Conservation (phyloP, 2,329 filamentous ascomycete genomes). For the Stromatinia cepivora region DNA sequence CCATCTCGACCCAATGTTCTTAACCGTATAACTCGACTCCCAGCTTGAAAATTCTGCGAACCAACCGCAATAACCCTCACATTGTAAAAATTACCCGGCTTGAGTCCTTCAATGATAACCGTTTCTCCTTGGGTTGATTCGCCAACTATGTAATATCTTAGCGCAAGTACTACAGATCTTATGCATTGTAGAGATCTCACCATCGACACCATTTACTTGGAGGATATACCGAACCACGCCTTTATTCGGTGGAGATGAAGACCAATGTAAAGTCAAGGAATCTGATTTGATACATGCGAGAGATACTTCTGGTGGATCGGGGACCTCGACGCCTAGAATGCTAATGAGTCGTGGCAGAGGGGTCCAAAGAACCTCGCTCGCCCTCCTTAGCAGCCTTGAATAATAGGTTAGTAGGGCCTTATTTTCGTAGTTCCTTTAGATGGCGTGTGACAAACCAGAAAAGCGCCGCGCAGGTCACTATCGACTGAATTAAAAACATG, state of each 20-base stretch:
- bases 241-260: conserved; percentile 63
- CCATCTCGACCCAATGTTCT: conserved; percentile 70
- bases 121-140: conserved; percentile 79
- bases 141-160: conserved; percentile 60
- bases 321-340: conserved; percentile 91
- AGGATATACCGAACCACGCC: conserved; percentile 80
- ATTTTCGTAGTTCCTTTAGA: too few species aligned
- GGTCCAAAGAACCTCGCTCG: conserved; percentile 85
- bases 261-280: conserved; percentile 89
- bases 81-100: conserved; percentile 87
- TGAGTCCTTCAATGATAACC: conserved; percentile 86
- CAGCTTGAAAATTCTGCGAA: conserved; percentile 86
- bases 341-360: conserved; percentile 88
- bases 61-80: conserved; percentile 91
- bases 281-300: conserved; percentile 86
- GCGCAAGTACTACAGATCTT: neutral
- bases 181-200: conserved; percentile 49
- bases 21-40: conserved; percentile 80
- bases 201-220: conserved; percentile 89
- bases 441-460: conserved; percentile 34
- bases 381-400: conserved; percentile 76
- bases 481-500: conserved; percentile 41
- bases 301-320: conserved; percentile 83
- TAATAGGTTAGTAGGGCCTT: conserved; percentile 27
- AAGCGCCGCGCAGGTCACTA: conserved; percentile 40